phyloP scores from a whole-genome alignment of 441 rosid genomes.

The Pelargonium cotyledonis region DNA sequence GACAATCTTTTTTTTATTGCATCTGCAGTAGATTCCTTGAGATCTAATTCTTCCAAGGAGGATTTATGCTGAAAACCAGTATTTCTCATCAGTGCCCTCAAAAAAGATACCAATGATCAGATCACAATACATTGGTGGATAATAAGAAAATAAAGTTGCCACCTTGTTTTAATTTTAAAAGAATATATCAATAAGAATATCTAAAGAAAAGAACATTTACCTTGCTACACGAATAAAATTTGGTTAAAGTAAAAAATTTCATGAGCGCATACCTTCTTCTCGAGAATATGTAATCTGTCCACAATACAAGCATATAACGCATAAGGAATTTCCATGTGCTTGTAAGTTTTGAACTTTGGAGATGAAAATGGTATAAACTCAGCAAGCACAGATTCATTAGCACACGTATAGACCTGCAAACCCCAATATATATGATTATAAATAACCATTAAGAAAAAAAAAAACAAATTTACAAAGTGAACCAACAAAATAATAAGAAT shows the following conservation, averaged over 20 bases:
- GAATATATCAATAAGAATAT: not conserved
- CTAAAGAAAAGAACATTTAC: not conserved
- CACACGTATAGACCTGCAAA: slow-evolving; percentile 71
- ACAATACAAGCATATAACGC: slow-evolving; percentile 21
- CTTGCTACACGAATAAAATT: not conserved
- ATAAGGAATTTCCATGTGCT: slow-evolving; percentile 31
- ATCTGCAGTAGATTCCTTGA: slow-evolving; percentile 24
- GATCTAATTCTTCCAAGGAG: slow-evolving; percentile 37
- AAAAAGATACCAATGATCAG: slow-evolving; percentile 3
- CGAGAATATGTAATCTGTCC: slow-evolving; percentile 30
- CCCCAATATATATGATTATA: slow-evolving; percentile 3
- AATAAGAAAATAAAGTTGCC: too few species aligned
- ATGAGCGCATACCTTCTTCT: slow-evolving; percentile 39
- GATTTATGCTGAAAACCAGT: slow-evolving; percentile 45
- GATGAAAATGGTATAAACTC: slow-evolving; percentile 54
- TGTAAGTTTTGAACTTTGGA: slow-evolving; percentile 50
- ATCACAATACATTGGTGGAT: not conserved
- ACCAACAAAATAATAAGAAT: not conserved
- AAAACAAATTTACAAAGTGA: not conserved
- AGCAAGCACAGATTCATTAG: slow-evolving; percentile 53
- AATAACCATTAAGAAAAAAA: too few species aligned
- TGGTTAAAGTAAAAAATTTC: not conserved
- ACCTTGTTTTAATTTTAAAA: not conserved
- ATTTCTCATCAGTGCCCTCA: slow-evolving; percentile 18
- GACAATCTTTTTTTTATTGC: slow-evolving; percentile 39